Evolutionary conservation across 2,329 filamentous ascomycete species (phyloP).

Genomic region (Pseudogymnoascus sp.): DNA sequence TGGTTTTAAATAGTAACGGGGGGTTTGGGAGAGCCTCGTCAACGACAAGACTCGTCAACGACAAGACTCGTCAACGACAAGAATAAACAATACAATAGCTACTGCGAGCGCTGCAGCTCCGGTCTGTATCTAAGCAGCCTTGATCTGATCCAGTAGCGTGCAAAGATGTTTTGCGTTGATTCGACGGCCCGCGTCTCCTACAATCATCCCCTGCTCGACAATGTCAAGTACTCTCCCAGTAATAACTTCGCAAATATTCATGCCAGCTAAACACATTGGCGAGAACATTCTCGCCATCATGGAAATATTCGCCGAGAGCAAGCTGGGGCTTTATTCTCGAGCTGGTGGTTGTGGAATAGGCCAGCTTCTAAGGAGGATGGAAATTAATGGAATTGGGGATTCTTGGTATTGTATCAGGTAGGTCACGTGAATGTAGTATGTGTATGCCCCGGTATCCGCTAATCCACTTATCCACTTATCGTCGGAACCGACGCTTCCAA

Average conservation of each 20-base stretch:
- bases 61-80: background rate
- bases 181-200: conserved; percentile 7
- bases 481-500: too few relatives aligned
- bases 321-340: too few relatives aligned
- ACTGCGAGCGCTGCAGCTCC: background rate
- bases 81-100: background rate
- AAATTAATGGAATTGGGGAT: background rate
- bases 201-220: conserved; percentile 21
- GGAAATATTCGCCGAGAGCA: conserved; percentile 14
- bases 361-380: background rate
- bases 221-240: conserved; percentile 21
- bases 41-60: background rate
- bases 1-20: too few relatives aligned
- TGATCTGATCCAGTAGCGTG: background rate
- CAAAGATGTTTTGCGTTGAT: conserved; percentile 1
- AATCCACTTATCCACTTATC: too few relatives aligned
- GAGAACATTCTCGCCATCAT: conserved; percentile 20
- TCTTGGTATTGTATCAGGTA: background rate
- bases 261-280: conserved; percentile 21
- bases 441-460: background rate
- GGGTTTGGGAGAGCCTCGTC: background rate
- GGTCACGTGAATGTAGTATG: background rate
- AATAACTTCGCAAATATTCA: conserved; percentile 15
- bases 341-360: too few relatives aligned
- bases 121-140: background rate